Evolutionary conservation across 768 basidiomycete genomes (phyloP).

Genomic region (Thelephora ganbajun): DNA sequence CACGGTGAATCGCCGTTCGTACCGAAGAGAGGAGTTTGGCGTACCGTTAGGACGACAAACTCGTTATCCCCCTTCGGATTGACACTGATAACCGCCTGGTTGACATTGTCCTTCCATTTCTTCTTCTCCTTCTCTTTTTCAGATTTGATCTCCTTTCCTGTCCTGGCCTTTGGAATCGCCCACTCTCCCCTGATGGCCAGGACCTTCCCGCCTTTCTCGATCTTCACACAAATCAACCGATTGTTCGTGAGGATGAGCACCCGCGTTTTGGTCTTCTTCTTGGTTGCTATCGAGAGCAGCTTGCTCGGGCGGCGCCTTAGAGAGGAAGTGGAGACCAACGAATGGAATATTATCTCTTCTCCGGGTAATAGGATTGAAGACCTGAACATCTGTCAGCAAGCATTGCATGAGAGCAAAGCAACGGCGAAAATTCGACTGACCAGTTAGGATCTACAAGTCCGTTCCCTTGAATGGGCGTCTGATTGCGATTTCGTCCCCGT

Average conservation of each 20-base stretch:
- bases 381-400: constrained; percentile 11
- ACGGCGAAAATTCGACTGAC: constrained; percentile 22
- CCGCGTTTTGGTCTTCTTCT: constrained; percentile 35
- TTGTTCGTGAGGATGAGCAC: constrained; percentile 43
- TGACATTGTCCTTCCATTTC: constrained; percentile 31
- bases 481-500: constrained; percentile 37
- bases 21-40: constrained; percentile 12
- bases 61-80: constrained; percentile 42
- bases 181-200: constrained; percentile 7
- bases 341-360: constrained; percentile 36
- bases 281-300: constrained; percentile 36
- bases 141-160: not conserved
- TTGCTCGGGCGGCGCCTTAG: constrained; percentile 44
- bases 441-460: constrained; percentile 25
- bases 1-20: not conserved
- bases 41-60: constrained; percentile 48
- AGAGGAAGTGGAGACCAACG: constrained; percentile 38
- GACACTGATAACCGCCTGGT: constrained; percentile 26
- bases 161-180: constrained; percentile 4
- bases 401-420: not conserved
- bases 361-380: constrained; percentile 25
- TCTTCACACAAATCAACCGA: constrained; percentile 45
- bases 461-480: constrained; percentile 42
- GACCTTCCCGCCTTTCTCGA: constrained; percentile 21
- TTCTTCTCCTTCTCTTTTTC: constrained; percentile 23